These are phyloP conservation scores for Saccharomycopsis lassenensis DNA, from an alignment of 805 yeast species.

Conservation along the genomic window DNA sequence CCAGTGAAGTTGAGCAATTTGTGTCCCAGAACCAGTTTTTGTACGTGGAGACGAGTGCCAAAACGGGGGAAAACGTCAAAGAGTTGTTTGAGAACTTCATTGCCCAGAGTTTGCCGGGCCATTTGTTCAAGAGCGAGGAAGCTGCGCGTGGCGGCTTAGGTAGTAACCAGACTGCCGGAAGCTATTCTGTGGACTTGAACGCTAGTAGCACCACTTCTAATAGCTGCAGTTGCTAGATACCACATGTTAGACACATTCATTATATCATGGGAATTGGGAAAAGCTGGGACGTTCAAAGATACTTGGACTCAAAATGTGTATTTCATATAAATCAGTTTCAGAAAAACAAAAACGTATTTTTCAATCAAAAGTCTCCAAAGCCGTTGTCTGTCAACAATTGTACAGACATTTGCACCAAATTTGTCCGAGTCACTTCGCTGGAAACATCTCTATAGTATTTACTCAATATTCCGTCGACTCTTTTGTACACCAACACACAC, in stretches of 20 bases:
- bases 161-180: background rate
- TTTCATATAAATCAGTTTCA: too few species aligned
- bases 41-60: conserved; percentile 58
- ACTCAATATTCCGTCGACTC: conserved; percentile 44
- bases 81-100: conserved; percentile 29
- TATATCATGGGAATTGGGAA: conserved; percentile 1
- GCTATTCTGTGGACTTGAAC: conserved; percentile 11
- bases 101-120: conserved; percentile 24
- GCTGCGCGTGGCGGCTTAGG: background rate
- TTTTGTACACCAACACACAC: conserved; percentile 43
- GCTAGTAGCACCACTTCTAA: background rate
- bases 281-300: background rate
- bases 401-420: conserved; percentile 30
- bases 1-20: conserved; percentile 26
- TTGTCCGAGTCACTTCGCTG: conserved; percentile 40
- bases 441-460: conserved; percentile 42
- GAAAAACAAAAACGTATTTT: background rate
- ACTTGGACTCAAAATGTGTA: background rate
- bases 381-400: background rate
- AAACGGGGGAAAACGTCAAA: conserved; percentile 51
- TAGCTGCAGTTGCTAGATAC: conserved; percentile 7
- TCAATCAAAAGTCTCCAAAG: background rate
- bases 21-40: conserved; percentile 42
- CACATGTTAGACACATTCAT: too few species aligned
- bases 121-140: conserved; percentile 14